Base-by-base conservation (phyloP, 2,329 filamentous ascomycete species). In the Alternaria dauci region DNA sequence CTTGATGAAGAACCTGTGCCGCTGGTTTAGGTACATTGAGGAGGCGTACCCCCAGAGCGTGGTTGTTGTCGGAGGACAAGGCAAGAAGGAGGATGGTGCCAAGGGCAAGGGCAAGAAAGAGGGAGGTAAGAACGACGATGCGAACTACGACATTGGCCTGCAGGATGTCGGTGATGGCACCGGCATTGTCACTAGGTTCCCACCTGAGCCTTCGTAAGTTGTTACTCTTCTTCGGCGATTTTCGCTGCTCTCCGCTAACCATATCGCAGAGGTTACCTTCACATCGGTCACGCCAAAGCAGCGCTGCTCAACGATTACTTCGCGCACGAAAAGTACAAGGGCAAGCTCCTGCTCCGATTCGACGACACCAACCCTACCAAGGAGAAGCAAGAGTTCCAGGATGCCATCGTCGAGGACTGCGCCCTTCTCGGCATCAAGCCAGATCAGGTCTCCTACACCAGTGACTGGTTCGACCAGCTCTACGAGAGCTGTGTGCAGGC, bases 301-400 rank as follows among this genome's bases (percentile, higher is more conserved):
- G 93, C 93, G 6, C 85, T 96, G 56, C 88, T 98, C 58, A 97
- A 95, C 82, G 94, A 98, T 79, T 98, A 96, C 85, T 98, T 98
- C 71, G 94, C 93, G 44, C 93, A 97, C 79, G 90, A 93, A 78
- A 91, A 93, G 71, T 96, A 96, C 84, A 89, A 94, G 62, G 95
- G 95, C 73, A 96, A 91, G 72, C 85, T 99, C 71, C 89, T 96
- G 61, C 87, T 98, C 51, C 91, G 95, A 61, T 95, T 99, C 75
- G 95, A 99, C 77, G 95, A 99, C 76, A 99, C 95, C 58, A 99
- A 99, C 81, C 95, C 95, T 8, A 89, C 91, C 61, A 98, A 98
- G 79, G 95, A 99, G 85, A 97, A 96, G 83, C 89, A 94, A 78
- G 95, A 98, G 82, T 99, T 90, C 78, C 90, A 98, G 78, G 93